Base-by-base conservation (phyloP, 2,329 filamentous ascomycete species). In the Beauveria bassiana region DNA sequence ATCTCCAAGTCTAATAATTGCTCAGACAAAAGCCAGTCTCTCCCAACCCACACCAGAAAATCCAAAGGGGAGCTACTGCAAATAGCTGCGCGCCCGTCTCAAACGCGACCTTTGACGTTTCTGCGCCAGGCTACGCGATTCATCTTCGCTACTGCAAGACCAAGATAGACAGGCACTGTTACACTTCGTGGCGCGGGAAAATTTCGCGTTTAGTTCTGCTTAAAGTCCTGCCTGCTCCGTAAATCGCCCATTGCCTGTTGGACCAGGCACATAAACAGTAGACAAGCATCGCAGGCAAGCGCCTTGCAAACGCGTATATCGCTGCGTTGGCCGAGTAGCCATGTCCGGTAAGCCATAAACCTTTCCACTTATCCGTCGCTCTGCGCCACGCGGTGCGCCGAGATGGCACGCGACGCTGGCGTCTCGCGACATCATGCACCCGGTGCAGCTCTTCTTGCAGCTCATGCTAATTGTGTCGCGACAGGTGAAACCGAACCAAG, bases 401-500 rank as follows among this genome's bases (percentile, higher is more conserved):
- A n/a, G 38, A 38, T 47, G 38, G 24, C 45, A 40, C 24, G 34
- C 53, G 4, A 38, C 9, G 9, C 10, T 51, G 51, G 38, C 56
- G 53, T 58, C 53, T 53, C 57, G 61, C 61, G 56, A 62, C 61
- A 56, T 31, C 26, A 24, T 65, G 55, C 60, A 53, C 55, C 61
- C 54, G 66, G 68, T 70, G 67, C 70, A 24, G 9, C 22, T 12
- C 40, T 34, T 50, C 24, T 42, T 64, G 12, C 61, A 61, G 54
- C 61, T 53, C 61, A 50, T 56, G 53, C 63, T 64, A 58, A 64
- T 57, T 31, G 14, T 10, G 12, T 7, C 38, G 22, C 22, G 43
- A 22, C 68, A 75, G 73, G 74, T 72, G 81, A 86, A 75, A 74
- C 78, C 62, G 93, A 97, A 83, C 90, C 92, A 63, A 89, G 95